A percentile compares a stretch with the other conserved stretches of the same genome.
Evolutionary conservation across 1,284 basidiomycete genomes (phyloP).

Genomic region (Boletus calvinii): DNA sequence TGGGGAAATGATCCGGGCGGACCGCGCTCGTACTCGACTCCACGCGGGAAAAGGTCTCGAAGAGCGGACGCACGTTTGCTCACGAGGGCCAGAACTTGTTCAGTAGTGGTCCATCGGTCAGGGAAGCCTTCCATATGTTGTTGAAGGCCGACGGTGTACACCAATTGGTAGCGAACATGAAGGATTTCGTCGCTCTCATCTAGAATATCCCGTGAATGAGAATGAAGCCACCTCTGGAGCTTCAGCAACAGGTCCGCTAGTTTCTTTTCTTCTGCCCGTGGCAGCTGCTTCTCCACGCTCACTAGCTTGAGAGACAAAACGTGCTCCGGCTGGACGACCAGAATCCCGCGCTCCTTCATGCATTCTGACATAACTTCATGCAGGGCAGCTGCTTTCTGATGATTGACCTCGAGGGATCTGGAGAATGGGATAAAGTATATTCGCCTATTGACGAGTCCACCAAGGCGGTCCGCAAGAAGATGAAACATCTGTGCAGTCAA

Average conservation of each 20-base stretch:
- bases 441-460: constrained; percentile 44
- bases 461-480: constrained; percentile 43
- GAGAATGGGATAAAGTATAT: constrained; percentile 52
- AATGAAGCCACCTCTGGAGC: constrained; percentile 38
- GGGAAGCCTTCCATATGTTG: constrained; percentile 42
- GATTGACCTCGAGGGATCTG: constrained; percentile 34
- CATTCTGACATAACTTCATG: constrained; percentile 40
- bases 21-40: constrained; percentile 13
- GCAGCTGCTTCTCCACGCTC: constrained; percentile 37
- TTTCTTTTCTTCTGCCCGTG: not conserved
- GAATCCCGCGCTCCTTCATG: constrained; percentile 39
- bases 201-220: constrained; percentile 43
- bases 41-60: constrained; percentile 17
- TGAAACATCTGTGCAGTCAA: constrained; percentile 45
- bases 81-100: constrained; percentile 40
- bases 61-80: constrained; percentile 16
- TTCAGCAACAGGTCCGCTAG: constrained; percentile 18
- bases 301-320: constrained; percentile 50
- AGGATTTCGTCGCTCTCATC: constrained; percentile 58
- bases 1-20: constrained; percentile 31
- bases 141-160: constrained; percentile 48
- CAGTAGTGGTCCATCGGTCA: constrained; percentile 46
- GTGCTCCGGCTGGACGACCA: constrained; percentile 53
- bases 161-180: constrained; percentile 47
- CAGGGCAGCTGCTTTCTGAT: constrained; percentile 18